Evolutionary conservation across 495 filamentous ascomycete genomes (phyloP).

Genomic region (Aspergillus nanangensis): DNA sequence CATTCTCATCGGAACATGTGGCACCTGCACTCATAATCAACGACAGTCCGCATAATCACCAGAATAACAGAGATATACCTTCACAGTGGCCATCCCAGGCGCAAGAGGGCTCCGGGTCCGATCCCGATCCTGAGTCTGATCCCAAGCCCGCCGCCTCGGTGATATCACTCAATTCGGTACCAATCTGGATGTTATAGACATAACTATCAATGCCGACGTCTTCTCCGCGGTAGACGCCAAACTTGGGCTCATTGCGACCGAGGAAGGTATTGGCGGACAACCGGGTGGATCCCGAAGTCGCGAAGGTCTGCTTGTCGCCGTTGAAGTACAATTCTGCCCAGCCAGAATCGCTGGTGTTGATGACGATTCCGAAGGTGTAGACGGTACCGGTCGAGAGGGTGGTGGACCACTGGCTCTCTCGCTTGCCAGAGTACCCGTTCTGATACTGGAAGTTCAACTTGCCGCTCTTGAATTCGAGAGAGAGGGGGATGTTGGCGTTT

Average conservation of each 20-base stretch:
- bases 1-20: conserved; percentile 16
- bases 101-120: conserved; percentile 1
- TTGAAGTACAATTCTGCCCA: conserved; percentile 13
- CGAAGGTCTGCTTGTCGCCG: conserved; percentile 8
- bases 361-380: conserved; percentile 7
- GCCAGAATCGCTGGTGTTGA: conserved; percentile 6
- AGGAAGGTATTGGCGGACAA: conserved; percentile 5
- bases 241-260: conserved; percentile 8
- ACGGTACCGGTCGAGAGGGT: conserved; percentile 1
- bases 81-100: conserved; percentile 19
- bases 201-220: conserved; percentile 8
- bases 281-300: not conserved
- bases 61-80: conserved; percentile 6
- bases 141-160: conserved; percentile 7
- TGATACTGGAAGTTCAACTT: conserved; percentile 10
- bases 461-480: conserved; percentile 5
- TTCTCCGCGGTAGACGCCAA: conserved; percentile 11
- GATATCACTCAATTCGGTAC: conserved; percentile 5
- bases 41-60: not conserved
- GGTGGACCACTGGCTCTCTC: conserved; percentile 6
- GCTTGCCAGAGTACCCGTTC: not conserved
- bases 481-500: conserved; percentile 10
- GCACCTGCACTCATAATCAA: conserved; percentile 7
- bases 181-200: conserved; percentile 10
- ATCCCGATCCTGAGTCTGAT: not conserved